phyloP scores from a whole-genome alignment of 129 eudicot genomes.

The Centaurea solstitialis region DNA sequence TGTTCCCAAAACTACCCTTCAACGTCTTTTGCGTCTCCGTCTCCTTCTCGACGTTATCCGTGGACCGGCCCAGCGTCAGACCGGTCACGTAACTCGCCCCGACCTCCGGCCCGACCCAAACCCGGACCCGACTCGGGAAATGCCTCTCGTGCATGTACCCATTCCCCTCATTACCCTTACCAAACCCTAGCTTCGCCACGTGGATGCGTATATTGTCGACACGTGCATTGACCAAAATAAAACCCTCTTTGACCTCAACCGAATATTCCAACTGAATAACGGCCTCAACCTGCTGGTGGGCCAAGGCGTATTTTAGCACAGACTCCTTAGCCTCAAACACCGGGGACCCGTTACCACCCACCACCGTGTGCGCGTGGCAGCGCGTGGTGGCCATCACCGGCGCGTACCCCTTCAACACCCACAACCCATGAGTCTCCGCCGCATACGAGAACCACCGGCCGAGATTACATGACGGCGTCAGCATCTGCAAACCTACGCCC shows the following conservation, averaged over 20 bases:
- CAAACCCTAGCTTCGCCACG: conserved; percentile 69
- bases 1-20: conserved; percentile 73
- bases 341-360: background rate
- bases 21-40: conserved; percentile 53
- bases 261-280: conserved; percentile 79
- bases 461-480: conserved; percentile 54
- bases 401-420: conserved; percentile 78
- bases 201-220: conserved; percentile 78
- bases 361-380: conserved; percentile 9
- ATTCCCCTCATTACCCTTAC: conserved; percentile 35
- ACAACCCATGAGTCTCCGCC: conserved; percentile 68
- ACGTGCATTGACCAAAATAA: conserved; percentile 65
- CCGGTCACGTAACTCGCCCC: conserved; percentile 76
- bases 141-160: conserved; percentile 54
- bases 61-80: conserved; percentile 68
- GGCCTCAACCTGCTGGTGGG: conserved; percentile 89
- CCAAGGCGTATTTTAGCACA: conserved; percentile 72
- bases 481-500: conserved; percentile 58
- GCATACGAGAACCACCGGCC: conserved; percentile 61
- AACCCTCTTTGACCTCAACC: conserved; percentile 44
- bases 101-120: conserved; percentile 89
- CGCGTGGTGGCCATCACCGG: conserved; percentile 61
- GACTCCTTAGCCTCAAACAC: conserved; percentile 63
- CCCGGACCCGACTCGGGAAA: conserved; percentile 71
- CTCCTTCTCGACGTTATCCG: conserved; percentile 62